Percentiles rank a stretch among this genome's conserved stretches.
These are phyloP conservation scores for Amylostereum chailletii DNA, from an alignment of 1,284 basidiomycete species.

Conservation along the genomic window DNA sequence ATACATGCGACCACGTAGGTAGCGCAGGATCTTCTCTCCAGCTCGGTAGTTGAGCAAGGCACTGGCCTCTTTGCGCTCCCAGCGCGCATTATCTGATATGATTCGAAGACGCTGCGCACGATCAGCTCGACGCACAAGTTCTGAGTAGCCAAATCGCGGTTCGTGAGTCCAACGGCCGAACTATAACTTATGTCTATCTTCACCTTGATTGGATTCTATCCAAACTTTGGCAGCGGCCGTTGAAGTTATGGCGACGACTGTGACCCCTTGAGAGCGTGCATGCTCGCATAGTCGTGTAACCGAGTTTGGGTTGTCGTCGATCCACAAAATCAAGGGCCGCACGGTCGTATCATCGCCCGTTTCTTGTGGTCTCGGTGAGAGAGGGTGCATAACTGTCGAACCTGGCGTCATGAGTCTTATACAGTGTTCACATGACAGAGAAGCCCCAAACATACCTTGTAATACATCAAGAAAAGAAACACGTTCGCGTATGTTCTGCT, in stretches of 20 bases:
- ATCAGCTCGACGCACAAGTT: constrained; percentile 2
- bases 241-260: constrained; percentile 5
- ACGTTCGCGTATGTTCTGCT: background rate
- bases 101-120: constrained; percentile 6
- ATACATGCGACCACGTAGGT: constrained; percentile 10
- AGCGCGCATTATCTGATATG: constrained; percentile 11
- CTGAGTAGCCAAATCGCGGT: background rate
- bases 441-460: background rate
- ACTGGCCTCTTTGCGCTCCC: background rate
- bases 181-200: no score
- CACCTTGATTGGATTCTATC: constrained; percentile 10
- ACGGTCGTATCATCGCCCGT: background rate
- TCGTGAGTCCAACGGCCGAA: no score
- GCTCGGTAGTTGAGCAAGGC: constrained; percentile 8
- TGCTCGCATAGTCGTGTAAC: constrained; percentile 1
- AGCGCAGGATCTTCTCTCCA: constrained; percentile 12
- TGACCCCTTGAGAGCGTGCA: constrained; percentile 5
- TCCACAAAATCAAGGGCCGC: constrained; percentile 8
- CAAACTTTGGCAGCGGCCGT: constrained; percentile 11
- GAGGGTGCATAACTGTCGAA: no score
- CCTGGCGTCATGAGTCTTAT: background rate
- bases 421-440: background rate
- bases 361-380: background rate
- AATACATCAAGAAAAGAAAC: background rate
- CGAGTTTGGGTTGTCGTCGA: constrained; percentile 8